Evolutionary conservation across 2,329 filamentous ascomycete species (phyloP).

Genomic region (Simplicillium aogashimaense): DNA sequence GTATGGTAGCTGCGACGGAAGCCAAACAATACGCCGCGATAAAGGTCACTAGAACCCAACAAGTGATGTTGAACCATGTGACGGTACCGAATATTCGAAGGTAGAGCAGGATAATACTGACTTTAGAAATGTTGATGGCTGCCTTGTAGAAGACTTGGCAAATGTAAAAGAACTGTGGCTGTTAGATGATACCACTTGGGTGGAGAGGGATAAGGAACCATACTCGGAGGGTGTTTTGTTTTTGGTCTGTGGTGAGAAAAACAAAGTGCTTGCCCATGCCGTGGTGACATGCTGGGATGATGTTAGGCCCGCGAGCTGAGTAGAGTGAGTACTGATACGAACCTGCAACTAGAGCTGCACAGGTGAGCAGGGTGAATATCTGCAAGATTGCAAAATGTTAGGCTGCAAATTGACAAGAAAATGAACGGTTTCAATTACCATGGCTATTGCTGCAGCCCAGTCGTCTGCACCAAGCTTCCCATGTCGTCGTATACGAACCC

Average conservation of each 20-base stretch:
- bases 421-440: constrained; percentile 9
- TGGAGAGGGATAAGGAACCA: too few species aligned
- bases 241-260: constrained; percentile 7
- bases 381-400: constrained; percentile 8
- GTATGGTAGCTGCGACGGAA: constrained; percentile 16
- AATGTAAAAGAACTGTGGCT: constrained; percentile 14
- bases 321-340: not conserved
- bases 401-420: constrained; percentile 2
- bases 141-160: constrained; percentile 19
- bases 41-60: constrained; percentile 13
- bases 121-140: constrained; percentile 20
- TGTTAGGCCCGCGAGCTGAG: not conserved
- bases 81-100: constrained; percentile 19
- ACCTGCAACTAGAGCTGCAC: too few species aligned
- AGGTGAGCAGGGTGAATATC: constrained; percentile 1
- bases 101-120: constrained; percentile 22
- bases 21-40: constrained; percentile 16
- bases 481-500: constrained; percentile 11
- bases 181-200: too few species aligned
- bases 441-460: constrained; percentile 11
- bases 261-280: constrained; percentile 12
- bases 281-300: constrained; percentile 12
- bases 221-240: not conserved
- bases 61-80: constrained; percentile 15
- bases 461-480: constrained; percentile 13